Evolutionary conservation across 73 alveolate species (phyloP), one percentile per base, ranked within the genome.

Genomic region (Urostyla sp.): DNA sequence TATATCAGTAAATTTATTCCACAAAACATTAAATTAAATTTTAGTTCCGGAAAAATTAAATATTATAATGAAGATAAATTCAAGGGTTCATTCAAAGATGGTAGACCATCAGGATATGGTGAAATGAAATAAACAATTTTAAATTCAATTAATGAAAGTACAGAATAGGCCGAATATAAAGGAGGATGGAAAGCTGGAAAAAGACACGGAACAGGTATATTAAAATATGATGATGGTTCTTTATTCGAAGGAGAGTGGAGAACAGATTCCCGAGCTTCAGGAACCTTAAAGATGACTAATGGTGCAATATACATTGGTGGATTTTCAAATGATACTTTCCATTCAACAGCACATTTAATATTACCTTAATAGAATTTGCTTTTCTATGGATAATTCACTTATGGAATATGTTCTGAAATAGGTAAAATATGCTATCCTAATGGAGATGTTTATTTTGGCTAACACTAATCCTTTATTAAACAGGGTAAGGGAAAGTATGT

Each of bases 231-330:
- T 56, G 84, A 80, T 50, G 90, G 90, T 0, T 26, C 55, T 58
- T 80, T 92, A 60, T 80, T 46, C 56, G 87, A 87, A 60, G 89
- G 94, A 0, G 51, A 26, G 10, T 77, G 88, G 88, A n/a, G 40
- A 2, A 51, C 59, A 2, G 88, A 77, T 30, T n/a, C 40, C 32
- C 38, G 88, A 18, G n/a, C 23, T 2, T 27, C 37, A 24, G 88
- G 88, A 15, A 77, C 40, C 3, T 11, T 54, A 48, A 77, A 31
- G 27, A 36, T 77, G 80, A 43, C 58, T 0, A 59, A 77, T 77
- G 88, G 88, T 32, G 20, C 32, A 34, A 59, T 75, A 69, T 77
- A 77, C 43, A 32, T 28, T 35, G 88, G 88, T 10, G 35, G 54
- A 28, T 77, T 77, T 59, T 59, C 57, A 59, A 43, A 77, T 30